Percentiles rank a stretch among this genome's conserved stretches.
Evolutionary conservation across 2,329 filamentous ascomycete species (phyloP).

Genomic region (Fusarium siculi): DNA sequence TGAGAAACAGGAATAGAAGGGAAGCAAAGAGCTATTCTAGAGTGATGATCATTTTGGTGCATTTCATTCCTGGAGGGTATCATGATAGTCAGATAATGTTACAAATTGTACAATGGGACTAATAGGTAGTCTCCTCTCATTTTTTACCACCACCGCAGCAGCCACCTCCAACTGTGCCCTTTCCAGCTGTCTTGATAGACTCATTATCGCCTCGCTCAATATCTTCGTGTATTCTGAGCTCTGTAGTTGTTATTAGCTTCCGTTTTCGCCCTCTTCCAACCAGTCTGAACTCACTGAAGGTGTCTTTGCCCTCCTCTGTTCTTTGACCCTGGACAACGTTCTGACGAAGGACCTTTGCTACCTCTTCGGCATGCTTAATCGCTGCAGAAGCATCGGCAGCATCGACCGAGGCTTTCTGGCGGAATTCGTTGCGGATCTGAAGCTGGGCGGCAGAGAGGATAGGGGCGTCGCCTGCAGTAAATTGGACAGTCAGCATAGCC

Average conservation of each 20-base stretch:
- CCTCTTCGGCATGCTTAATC: conserved; percentile 82
- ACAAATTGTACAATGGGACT: conserved; percentile 44
- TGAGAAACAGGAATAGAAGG: conserved; percentile 24
- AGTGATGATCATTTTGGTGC: conserved; percentile 31
- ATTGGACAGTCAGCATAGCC: not conserved
- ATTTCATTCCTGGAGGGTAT: conserved; percentile 47
- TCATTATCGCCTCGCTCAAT: conserved; percentile 96
- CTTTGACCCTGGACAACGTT: conserved; percentile 88
- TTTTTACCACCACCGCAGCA: conserved; percentile 48
- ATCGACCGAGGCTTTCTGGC: conserved; percentile 69
- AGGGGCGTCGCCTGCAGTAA: conserved; percentile 71
- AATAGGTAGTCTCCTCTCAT: conserved; percentile 32
- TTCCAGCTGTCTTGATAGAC: conserved; percentile 75
- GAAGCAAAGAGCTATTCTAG: conserved; percentile 19
- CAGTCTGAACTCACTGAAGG: conserved; percentile 62
- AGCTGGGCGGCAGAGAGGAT: conserved; percentile 76
- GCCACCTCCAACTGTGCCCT: conserved; percentile 41
- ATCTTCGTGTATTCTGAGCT: conserved; percentile 87
- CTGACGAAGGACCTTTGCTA: conserved; percentile 80
- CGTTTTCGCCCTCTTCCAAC: not conserved
- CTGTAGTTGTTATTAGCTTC: conserved; percentile 57
- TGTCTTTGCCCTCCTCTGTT: conserved; percentile 55
- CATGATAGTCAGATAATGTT: conserved; percentile 45
- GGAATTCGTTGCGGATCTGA: conserved; percentile 80
- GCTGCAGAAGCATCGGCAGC: conserved; percentile 68